Conservation (phyloP, 352 stramenopile genomes). For the Phytopythium litorale region DNA sequence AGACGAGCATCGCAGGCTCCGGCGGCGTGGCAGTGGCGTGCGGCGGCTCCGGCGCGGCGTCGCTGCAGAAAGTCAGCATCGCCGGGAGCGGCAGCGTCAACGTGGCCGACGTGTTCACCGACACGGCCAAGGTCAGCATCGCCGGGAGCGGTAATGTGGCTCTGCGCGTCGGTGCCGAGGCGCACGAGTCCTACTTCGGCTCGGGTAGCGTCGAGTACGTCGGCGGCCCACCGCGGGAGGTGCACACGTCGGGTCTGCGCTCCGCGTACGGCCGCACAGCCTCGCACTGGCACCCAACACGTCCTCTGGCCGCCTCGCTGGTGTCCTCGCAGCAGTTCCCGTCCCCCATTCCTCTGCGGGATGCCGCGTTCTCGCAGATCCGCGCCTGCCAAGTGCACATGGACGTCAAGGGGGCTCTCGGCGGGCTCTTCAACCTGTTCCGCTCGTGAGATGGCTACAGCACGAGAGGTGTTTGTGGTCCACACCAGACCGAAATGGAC, state of each 20-base stretch:
- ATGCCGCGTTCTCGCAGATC: slow-evolving; percentile 6
- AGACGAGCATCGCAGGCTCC: not conserved
- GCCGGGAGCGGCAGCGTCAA: slow-evolving; percentile 3
- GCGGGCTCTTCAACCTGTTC: not conserved
- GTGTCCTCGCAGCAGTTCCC: not conserved
- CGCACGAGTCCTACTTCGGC: slow-evolving; percentile 1
- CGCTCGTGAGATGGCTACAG: not conserved
- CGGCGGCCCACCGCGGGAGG: not conserved
- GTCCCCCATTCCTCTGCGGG: not conserved
- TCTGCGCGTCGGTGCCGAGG: not conserved
- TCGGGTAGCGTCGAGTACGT: not conserved
- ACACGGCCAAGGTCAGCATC: not conserved
- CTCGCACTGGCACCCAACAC: not conserved
- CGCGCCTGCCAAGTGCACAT: not conserved
- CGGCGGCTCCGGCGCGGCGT: not conserved
- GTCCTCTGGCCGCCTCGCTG: not conserved
- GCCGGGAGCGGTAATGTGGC: slow-evolving; percentile 5
- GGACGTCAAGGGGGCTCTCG: not conserved
- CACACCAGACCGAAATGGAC: too few species aligned
- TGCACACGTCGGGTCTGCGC: not conserved
- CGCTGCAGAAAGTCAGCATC: not conserved
- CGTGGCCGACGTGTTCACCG: slow-evolving; percentile 1
- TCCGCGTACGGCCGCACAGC: not conserved
- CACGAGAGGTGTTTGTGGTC: too few species aligned
- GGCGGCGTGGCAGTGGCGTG: not conserved